A percentile compares a stretch with the other conserved stretches of the same genome.
These are phyloP conservation scores for Cicer bijugum DNA, from an alignment of 306 rosid species.

Conservation along the genomic window DNA sequence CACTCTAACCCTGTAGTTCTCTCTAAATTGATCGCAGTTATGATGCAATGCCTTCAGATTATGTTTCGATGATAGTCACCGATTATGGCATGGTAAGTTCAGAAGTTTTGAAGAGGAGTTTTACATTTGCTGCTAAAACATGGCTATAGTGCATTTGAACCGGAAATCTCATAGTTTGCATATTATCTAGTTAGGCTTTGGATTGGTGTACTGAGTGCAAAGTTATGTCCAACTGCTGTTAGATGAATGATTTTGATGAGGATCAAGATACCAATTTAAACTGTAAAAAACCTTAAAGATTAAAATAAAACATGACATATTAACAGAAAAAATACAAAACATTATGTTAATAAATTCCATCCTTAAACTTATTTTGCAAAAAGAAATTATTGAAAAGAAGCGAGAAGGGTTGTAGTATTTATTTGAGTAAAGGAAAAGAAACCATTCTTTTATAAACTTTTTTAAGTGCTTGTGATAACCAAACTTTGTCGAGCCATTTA, in stretches of 20 bases:
- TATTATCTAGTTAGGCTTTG: slow-evolving; percentile 13
- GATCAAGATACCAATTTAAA: slow-evolving; percentile 8
- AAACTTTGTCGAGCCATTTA: neutral
- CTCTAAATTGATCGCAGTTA: slow-evolving; percentile 56
- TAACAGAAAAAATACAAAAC: neutral
- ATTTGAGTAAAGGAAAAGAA: slow-evolving; percentile 21
- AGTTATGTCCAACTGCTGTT: neutral
- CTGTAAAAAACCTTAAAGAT: neutral
- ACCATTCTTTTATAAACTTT: neutral
- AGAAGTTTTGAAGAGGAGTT: slow-evolving; percentile 20
- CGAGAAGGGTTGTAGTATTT: neutral
- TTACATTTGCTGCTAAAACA: slow-evolving; percentile 16
- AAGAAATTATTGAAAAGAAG: neutral
- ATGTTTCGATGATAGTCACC: slow-evolving; percentile 58
- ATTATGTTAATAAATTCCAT: neutral
- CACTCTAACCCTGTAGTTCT: slow-evolving; percentile 46
- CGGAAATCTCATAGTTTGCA: neutral
- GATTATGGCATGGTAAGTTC: slow-evolving; percentile 61
- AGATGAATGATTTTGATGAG: slow-evolving; percentile 14
- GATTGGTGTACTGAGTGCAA: neutral
- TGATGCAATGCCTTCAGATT: slow-evolving; percentile 70
- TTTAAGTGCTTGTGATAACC: neutral
- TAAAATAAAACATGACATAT: neutral
- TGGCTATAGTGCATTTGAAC: slow-evolving; percentile 13
- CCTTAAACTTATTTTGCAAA: neutral